Percentiles rank a stretch among this genome's conserved stretches.
phyloP scores from a whole-genome alignment of 2,329 filamentous ascomycete genomes.

The Aspergillus pseudotamarii region DNA sequence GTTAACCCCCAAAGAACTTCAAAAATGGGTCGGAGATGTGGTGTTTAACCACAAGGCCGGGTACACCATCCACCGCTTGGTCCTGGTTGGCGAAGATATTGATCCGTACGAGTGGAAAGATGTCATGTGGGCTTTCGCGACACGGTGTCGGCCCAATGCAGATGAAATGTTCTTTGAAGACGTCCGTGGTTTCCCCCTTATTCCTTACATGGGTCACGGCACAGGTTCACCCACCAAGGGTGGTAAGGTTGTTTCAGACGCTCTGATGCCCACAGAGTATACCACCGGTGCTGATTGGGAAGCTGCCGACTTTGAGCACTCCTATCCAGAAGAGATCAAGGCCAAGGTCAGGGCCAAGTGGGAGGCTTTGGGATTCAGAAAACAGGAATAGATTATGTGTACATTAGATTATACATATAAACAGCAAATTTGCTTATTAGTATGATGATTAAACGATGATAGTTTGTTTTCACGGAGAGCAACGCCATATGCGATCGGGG shows the following conservation, averaged over 20 bases:
- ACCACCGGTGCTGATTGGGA: slow-evolving; percentile 37
- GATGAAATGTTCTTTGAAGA: slow-evolving; percentile 51
- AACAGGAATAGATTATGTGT: slow-evolving; percentile 6
- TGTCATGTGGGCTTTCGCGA: slow-evolving; percentile 54
- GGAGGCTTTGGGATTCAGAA: slow-evolving; percentile 33
- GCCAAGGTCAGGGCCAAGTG: slow-evolving; percentile 40
- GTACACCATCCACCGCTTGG: slow-evolving; percentile 47
- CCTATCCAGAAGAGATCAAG: slow-evolving; percentile 45
- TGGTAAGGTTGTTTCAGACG: slow-evolving; percentile 53
- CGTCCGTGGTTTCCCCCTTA: slow-evolving; percentile 46
- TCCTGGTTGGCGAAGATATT: slow-evolving; percentile 55
- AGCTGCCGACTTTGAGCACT: slow-evolving; percentile 34
- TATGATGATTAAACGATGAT: neutral
- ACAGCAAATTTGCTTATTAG: neutral
- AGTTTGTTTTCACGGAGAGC: neutral
- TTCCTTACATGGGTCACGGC: slow-evolving; percentile 53
- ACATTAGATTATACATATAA: neutral
- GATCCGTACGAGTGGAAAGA: slow-evolving; percentile 51
- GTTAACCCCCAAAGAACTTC: slow-evolving; percentile 35
- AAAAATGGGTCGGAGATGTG: slow-evolving; percentile 46
- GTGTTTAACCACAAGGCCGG: slow-evolving; percentile 47
- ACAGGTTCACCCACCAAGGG: slow-evolving; percentile 33
- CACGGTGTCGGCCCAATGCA: slow-evolving; percentile 48
- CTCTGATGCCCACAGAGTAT: slow-evolving; percentile 49
- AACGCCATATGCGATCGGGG: neutral